phyloP scores from a whole-genome alignment of 164 flowering plant genomes.

The Magnolia officinalis region DNA sequence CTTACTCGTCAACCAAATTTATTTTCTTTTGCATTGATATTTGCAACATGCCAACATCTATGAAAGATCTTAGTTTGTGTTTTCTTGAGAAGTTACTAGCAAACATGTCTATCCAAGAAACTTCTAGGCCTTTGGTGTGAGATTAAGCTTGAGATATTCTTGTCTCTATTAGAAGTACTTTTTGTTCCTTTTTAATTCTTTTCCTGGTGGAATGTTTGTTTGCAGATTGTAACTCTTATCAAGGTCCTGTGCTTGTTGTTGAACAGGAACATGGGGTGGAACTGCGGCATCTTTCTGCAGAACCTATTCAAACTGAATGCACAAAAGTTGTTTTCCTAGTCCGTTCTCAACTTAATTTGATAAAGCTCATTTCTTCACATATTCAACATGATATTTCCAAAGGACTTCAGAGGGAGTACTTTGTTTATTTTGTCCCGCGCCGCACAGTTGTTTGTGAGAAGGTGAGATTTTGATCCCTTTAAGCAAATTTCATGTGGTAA shows the following conservation, averaged over 20 bases:
- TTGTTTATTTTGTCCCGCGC: conserved; percentile 88
- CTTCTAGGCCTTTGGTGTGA: background rate
- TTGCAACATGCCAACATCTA: background rate
- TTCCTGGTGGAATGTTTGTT: background rate
- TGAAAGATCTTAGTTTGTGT: background rate
- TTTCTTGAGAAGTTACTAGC: background rate
- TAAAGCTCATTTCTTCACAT: conserved; percentile 59
- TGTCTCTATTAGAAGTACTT: background rate
- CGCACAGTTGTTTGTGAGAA: conserved; percentile 87
- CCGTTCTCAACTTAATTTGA: conserved; percentile 53
- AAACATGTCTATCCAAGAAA: background rate
- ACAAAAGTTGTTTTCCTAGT: conserved; percentile 78
- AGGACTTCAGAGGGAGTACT: conserved; percentile 77
- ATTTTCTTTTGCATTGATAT: background rate
- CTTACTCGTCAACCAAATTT: background rate
- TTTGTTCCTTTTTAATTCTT: background rate
- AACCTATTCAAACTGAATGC: conserved; percentile 74
- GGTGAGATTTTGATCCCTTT: conserved; percentile 30
- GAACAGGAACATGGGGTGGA: conserved; percentile 81
- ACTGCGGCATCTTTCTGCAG: conserved; percentile 60
- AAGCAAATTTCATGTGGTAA: background rate
- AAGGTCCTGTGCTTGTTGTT: background rate
- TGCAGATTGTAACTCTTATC: background rate
- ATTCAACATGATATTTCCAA: conserved; percentile 65
- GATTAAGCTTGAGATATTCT: background rate